A percentile compares a stretch with the other conserved stretches of the same genome.
Conservation (phyloP, 148 eudicot species). For the Chenopodium formosanum region DNA sequence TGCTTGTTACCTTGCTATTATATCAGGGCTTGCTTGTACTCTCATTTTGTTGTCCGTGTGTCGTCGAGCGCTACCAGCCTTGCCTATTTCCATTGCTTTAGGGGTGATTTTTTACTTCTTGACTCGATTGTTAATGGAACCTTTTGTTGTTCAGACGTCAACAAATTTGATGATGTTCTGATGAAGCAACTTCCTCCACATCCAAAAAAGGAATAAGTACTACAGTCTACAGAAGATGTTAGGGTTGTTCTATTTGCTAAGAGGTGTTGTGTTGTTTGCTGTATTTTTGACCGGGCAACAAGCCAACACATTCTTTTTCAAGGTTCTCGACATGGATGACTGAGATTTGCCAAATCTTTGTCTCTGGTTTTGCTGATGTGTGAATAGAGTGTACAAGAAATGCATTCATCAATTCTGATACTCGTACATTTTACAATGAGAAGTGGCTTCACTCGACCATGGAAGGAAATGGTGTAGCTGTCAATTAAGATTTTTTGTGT, state of each 20-base stretch:
- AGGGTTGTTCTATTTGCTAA: not conserved
- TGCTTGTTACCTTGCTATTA: constrained; percentile 97
- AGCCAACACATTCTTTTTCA: not conserved
- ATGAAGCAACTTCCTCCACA: not conserved
- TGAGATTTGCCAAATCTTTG: not conserved
- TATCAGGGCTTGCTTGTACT: constrained; percentile 91
- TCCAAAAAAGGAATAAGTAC: not conserved
- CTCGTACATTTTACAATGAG: not conserved
- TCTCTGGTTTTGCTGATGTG: not conserved
- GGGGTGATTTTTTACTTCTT: constrained; percentile 87
- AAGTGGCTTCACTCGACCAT: not conserved
- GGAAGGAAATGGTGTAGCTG: not conserved
- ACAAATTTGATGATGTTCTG: constrained; percentile 89
- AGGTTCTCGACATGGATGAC: not conserved
- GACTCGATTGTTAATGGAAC: constrained; percentile 93
- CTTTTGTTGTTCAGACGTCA: constrained; percentile 82
- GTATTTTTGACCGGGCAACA: not conserved
- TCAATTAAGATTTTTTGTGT: not conserved
- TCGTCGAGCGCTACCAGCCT: constrained; percentile 88
- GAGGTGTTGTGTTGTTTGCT: not conserved
- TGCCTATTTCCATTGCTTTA: constrained; percentile 81
- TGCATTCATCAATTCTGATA: not conserved
- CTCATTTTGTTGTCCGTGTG: constrained; percentile 77
- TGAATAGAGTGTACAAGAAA: not conserved
- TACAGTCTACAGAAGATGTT: not conserved